Percentiles rank a stretch among this genome's conserved stretches.
Evolutionary conservation across 2,329 filamentous ascomycete species (phyloP).

Genomic region (Chaetomiaceae sp.): DNA sequence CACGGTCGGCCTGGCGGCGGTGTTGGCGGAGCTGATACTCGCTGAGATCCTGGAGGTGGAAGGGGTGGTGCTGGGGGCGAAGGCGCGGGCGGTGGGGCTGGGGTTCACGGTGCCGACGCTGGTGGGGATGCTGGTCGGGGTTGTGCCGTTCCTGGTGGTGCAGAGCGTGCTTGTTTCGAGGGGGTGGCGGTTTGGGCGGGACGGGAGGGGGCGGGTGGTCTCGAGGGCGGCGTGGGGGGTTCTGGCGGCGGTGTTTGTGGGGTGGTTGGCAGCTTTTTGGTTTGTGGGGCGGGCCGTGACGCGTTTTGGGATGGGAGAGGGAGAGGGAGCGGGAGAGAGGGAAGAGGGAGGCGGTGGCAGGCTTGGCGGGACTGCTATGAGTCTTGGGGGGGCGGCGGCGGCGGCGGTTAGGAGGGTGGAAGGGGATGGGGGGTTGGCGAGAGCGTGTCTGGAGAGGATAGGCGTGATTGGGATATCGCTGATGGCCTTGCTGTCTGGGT

Average conservation of each 20-base stretch:
- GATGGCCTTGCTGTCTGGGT: slow-evolving; percentile 85
- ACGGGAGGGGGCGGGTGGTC: slow-evolving; percentile 49
- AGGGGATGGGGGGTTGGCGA: slow-evolving; percentile 37
- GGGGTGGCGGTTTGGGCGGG: slow-evolving; percentile 61
- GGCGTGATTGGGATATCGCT: slow-evolving; percentile 81
- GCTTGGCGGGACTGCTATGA: slow-evolving; percentile 33
- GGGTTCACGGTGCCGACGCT: slow-evolving; percentile 66
- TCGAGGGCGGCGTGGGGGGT: slow-evolving; percentile 59
- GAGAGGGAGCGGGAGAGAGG: slow-evolving; percentile 1
- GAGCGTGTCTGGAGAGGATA: slow-evolving; percentile 62
- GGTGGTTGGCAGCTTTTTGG: slow-evolving; percentile 65
- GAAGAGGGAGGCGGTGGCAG: slow-evolving; percentile 15
- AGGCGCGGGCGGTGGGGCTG: slow-evolving; percentile 64
- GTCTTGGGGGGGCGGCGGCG: slow-evolving; percentile 25
- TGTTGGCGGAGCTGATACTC: slow-evolving; percentile 74
- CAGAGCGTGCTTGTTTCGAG: slow-evolving; percentile 56
- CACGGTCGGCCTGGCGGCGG: slow-evolving; percentile 71
- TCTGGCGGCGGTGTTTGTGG: slow-evolving; percentile 56
- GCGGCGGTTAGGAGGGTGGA: slow-evolving; percentile 13
- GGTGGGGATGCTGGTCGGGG: slow-evolving; percentile 65
- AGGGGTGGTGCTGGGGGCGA: slow-evolving; percentile 63
- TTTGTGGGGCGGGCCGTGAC: slow-evolving; percentile 13
- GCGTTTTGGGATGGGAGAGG: neutral
- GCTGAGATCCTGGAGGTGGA: slow-evolving; percentile 77
- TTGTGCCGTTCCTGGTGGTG: slow-evolving; percentile 76